Evolutionary conservation across 2,329 filamentous ascomycete genomes (phyloP), one percentile per base, ranked within the genome.

Genomic region (Sodiomyces alkalinus): DNA sequence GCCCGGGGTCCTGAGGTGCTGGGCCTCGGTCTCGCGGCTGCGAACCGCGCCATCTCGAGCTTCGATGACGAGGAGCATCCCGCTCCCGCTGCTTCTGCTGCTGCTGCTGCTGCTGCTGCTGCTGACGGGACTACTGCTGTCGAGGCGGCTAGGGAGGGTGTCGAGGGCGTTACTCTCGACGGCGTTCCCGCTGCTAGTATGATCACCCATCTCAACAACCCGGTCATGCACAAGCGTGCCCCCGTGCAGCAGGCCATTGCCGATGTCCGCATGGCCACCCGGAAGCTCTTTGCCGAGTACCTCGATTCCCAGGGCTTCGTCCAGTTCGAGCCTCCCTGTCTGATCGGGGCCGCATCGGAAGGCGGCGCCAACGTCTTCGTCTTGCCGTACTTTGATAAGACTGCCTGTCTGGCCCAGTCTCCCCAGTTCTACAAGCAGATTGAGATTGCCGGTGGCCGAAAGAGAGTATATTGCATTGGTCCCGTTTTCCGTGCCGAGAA

Each of bases 321-420:
- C 38, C 72, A 81, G 51, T 85, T 94, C 45, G 82, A 93, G 51
- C 80, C 86, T 2, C 85, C 90, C 7, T 87, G 85, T 51, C 64
- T 98, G 23, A 81, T 92, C 31, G 86, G 79, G 27, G 80, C 87
- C 10, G 80, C 90, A 4, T 90, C 83, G 4, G 90, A 98, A 58
- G 87, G 90, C 44, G 90, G 90, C 39, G 75, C 75, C 41, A 92
- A 87, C 48, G 87, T 96, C 22, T 96, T 98, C 53, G 68, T 77
- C 42, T 63, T 96, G 41, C 75, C 77, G 23, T 96, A 96, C 58
- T 96, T 96, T 52, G 81, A 79, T 40, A 72, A 78, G 46, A 71
- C 78, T 39, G 87, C 83, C 1, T 90, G 63, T 49, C 63, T 90
- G 13, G 81, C 81, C 5, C 80, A 86, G 50, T 79, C 72, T 5